Conservation (phyloP, 2,329 filamentous ascomycete species). For the Alternaria longipes region DNA sequence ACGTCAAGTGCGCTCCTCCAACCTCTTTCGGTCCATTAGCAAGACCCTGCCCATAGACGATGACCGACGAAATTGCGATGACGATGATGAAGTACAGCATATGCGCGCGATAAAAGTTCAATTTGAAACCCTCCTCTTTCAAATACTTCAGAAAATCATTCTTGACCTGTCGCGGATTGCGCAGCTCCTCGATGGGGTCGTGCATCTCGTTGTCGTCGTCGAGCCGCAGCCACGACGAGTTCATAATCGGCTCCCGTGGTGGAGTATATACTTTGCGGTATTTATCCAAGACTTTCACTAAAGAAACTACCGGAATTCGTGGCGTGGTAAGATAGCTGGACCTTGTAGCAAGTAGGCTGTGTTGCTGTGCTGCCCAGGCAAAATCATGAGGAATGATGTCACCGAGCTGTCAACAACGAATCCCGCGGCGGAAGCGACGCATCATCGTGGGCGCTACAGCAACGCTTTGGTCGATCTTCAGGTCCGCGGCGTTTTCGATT, state of each 20-base stretch:
- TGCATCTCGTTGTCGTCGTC: slow-evolving; percentile 20
- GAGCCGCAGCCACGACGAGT: slow-evolving; percentile 15
- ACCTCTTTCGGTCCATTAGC: slow-evolving; percentile 32
- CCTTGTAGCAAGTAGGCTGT: slow-evolving; percentile 4
- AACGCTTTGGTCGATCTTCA: not conserved
- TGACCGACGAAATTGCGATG: slow-evolving; percentile 37
- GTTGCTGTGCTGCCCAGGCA: slow-evolving; percentile 2
- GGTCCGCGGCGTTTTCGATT: slow-evolving; percentile 4
- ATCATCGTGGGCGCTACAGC: not conserved
- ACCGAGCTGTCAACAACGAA: slow-evolving; percentile 6
- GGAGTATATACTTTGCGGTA: slow-evolving; percentile 2
- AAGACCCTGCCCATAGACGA: slow-evolving; percentile 42
- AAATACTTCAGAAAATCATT: slow-evolving; percentile 31
- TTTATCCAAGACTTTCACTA: not conserved
- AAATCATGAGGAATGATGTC: slow-evolving; percentile 10
- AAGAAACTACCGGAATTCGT: not conserved
- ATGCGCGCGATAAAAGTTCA: slow-evolving; percentile 40
- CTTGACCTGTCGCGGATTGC: slow-evolving; percentile 27
- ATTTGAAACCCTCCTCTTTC: slow-evolving; percentile 23
- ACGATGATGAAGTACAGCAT: slow-evolving; percentile 44
- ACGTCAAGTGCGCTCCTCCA: slow-evolving; percentile 29
- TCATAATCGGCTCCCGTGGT: slow-evolving; percentile 3
- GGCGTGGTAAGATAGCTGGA: not conserved
- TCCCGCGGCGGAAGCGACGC: not conserved
- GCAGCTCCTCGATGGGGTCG: slow-evolving; percentile 30